Evolutionary conservation across 2,329 filamentous ascomycete species (phyloP).

Genomic region (Colletotrichum eleusines): DNA sequence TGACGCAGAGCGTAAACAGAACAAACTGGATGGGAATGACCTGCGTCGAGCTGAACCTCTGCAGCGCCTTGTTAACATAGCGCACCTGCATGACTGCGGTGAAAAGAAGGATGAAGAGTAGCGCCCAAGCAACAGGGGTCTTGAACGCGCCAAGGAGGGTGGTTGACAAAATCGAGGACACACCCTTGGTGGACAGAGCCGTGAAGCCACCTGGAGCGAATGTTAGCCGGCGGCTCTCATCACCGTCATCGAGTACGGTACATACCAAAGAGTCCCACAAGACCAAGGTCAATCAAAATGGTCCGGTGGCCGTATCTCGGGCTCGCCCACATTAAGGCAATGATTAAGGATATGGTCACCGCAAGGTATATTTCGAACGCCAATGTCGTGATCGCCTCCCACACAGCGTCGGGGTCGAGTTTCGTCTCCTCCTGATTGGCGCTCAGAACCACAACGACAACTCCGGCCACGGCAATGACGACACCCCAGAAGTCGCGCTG

Average conservation of each 20-base stretch:
- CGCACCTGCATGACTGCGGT: constrained; percentile 98
- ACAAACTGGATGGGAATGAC: constrained; percentile 99
- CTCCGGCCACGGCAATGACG: constrained; percentile 85
- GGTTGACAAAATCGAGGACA: constrained; percentile 93
- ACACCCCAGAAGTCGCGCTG: constrained; percentile 89
- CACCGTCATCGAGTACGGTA: background rate
- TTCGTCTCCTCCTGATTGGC: constrained; percentile 91
- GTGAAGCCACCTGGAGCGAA: constrained; percentile 82
- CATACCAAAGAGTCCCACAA: constrained; percentile 93
- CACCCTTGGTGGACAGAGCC: constrained; percentile 95
- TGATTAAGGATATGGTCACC: constrained; percentile 80
- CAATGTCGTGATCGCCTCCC: constrained; percentile 86
- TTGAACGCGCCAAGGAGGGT: constrained; percentile 90
- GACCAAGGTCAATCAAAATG: constrained; percentile 90
- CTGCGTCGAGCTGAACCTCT: constrained; percentile 95
- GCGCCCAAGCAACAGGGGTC: constrained; percentile 89
- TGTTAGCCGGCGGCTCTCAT: constrained; percentile 21
- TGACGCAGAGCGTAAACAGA: constrained; percentile 94
- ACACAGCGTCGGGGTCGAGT: constrained; percentile 90
- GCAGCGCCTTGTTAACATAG: constrained; percentile 89
- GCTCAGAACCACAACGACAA: constrained; percentile 92
- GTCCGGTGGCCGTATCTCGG: constrained; percentile 85
- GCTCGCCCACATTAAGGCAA: constrained; percentile 84
- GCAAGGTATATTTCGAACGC: constrained; percentile 93
- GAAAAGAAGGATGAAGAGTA: constrained; percentile 81